A percentile compares a stretch with the other conserved stretches of the same genome.
These are phyloP conservation scores for Meyerozyma guilliermondii DNA, from an alignment of 1,139 yeast species.

Conservation along the genomic window DNA sequence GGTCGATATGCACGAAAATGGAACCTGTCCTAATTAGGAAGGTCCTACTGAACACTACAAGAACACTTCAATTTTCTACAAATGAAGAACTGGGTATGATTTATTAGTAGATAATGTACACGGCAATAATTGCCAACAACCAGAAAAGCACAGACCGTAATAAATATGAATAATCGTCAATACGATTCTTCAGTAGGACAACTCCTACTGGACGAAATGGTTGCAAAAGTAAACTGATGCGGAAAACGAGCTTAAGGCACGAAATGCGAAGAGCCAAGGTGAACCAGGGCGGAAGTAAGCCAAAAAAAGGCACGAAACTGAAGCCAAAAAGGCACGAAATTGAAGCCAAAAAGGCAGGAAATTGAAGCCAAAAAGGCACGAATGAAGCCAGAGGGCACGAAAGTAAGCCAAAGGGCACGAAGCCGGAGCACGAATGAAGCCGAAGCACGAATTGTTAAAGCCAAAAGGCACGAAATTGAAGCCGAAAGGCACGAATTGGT, in stretches of 20 bases:
- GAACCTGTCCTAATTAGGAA: too few relatives aligned
- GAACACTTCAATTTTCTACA: neutral
- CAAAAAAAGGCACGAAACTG: neutral
- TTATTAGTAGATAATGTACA: neutral
- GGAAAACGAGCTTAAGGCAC: neutral
- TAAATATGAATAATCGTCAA: neutral
- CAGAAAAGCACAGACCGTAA: neutral
- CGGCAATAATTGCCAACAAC: neutral
- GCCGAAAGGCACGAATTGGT: constrained; percentile 3
- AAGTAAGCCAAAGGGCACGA: too few relatives aligned
- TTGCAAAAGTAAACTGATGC: neutral
- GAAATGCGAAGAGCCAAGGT: neutral
- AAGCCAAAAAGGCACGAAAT: constrained; percentile 1
- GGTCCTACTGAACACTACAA: too few relatives aligned
- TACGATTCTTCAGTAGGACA: neutral
- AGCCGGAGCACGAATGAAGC: neutral
- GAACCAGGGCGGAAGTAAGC: neutral
- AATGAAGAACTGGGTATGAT: neutral
- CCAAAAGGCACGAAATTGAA: constrained; percentile 1
- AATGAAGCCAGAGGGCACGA: constrained; percentile 1
- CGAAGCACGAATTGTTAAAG: neutral
- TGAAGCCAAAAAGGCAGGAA: neutral
- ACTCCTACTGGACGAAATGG: neutral
- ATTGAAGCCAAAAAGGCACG: neutral
- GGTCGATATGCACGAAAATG: neutral